Evolutionary conservation across 2,329 filamentous ascomycete genomes (phyloP).

Genomic region (Plenodomus lindquistii): DNA sequence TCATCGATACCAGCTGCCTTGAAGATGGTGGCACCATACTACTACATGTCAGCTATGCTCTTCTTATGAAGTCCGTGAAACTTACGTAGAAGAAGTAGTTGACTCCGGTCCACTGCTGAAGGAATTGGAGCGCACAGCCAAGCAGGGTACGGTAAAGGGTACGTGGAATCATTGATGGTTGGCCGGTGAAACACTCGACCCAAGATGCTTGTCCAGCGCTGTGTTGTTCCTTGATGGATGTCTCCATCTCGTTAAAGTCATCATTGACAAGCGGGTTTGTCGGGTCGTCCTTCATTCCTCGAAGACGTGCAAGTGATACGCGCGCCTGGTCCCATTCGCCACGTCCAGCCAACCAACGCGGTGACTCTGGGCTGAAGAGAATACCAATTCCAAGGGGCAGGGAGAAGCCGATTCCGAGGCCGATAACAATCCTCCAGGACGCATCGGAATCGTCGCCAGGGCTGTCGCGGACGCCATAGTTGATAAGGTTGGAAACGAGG

Average conservation of each 20-base stretch:
- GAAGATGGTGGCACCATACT: conserved; percentile 70
- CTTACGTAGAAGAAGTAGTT: conserved; percentile 57
- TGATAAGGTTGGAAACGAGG: conserved; percentile 38
- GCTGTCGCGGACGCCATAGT: conserved; percentile 49
- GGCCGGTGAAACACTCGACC: conserved; percentile 37
- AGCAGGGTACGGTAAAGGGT: conserved; percentile 41
- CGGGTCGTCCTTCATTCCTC: conserved; percentile 55
- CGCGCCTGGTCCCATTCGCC: conserved; percentile 55
- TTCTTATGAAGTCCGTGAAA: neutral
- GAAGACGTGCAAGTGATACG: conserved; percentile 58
- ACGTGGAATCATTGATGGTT: conserved; percentile 45
- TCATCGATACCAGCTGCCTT: conserved; percentile 67
- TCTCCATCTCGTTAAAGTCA: conserved; percentile 53
- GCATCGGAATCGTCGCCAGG: conserved; percentile 42
- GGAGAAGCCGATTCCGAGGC: conserved; percentile 38
- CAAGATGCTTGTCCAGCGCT: conserved; percentile 34
- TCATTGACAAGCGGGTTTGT: conserved; percentile 52
- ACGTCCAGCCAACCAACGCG: conserved; percentile 53
- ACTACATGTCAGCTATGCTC: conserved; percentile 34
- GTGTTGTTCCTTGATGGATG: conserved; percentile 32
- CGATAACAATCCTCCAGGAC: conserved; percentile 41
- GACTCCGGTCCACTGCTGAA: conserved; percentile 46
- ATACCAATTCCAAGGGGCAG: conserved; percentile 36
- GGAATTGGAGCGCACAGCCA: conserved; percentile 34
- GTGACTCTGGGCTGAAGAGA: conserved; percentile 35